These are phyloP conservation scores for Claviceps cyperi DNA, from an alignment of 2,329 filamentous ascomycete genomes.

Conservation along the genomic window DNA sequence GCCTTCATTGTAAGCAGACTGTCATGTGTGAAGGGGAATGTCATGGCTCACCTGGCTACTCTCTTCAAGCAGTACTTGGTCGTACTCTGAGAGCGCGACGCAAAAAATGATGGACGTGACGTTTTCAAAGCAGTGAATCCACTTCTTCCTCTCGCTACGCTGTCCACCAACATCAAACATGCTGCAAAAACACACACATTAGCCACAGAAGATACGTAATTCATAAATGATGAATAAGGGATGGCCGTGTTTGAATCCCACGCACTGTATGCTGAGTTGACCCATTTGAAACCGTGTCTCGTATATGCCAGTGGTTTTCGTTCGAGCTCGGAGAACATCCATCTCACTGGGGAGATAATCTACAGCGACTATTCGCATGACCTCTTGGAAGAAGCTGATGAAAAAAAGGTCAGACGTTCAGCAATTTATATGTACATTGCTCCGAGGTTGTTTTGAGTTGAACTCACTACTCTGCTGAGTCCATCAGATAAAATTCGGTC, in stretches of 20 bases:
- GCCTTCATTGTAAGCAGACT: background rate
- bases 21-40: background rate
- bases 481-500: conserved; percentile 98
- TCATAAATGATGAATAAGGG: background rate
- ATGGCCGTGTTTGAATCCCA: conserved; percentile 5
- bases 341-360: conserved; percentile 89
- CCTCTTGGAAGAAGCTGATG: conserved; percentile 86
- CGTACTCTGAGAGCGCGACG: conserved; percentile 93
- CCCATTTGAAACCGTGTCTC: conserved; percentile 98
- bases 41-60: conserved; percentile 67
- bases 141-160: conserved; percentile 95
- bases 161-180: conserved; percentile 99
- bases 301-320: conserved; percentile 98
- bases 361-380: conserved; percentile 63
- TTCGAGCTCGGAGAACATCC: conserved; percentile 87
- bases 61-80: conserved; percentile 91
- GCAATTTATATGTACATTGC: background rate
- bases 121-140: conserved; percentile 99
- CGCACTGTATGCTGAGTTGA: conserved; percentile 95
- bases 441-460: background rate
- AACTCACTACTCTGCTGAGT: conserved; percentile 91
- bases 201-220: conserved; percentile 6
- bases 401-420: background rate
- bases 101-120: conserved; percentile 99
- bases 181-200: conserved; percentile 39